phyloP scores from a whole-genome alignment of 768 basidiomycete species.

The Saitozyma sp. region DNA sequence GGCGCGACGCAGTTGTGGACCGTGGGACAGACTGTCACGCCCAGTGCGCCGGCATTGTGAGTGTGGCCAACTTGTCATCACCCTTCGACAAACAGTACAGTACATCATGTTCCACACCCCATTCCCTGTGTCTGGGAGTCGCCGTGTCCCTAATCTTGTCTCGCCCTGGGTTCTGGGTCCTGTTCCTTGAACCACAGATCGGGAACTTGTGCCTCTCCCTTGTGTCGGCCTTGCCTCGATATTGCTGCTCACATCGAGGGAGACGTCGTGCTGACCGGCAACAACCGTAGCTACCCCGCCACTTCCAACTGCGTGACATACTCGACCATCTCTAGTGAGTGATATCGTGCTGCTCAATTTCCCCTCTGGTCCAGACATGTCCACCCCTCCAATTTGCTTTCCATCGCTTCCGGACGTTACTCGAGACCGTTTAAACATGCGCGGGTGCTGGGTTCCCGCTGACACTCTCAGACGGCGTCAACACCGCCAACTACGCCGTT shows the following conservation, averaged over 20 bases:
- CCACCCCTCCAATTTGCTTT: not conserved
- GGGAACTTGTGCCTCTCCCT: no score
- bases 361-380: not conserved
- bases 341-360: no score
- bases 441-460: not conserved
- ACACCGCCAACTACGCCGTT: conserved; percentile 42
- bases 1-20: conserved; percentile 36
- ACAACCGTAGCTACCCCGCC: conserved; percentile 38
- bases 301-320: conserved; percentile 54
- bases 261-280: no score
- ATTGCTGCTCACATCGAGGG: no score
- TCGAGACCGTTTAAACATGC: conserved; percentile 6
- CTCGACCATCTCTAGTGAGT: conserved; percentile 43
- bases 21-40: conserved; percentile 52
- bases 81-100: no score
- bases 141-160: no score
- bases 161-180: no score
- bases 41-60: conserved; percentile 34
- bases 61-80: no score
- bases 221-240: no score
- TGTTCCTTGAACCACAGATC: no score
- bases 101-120: no score
- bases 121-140: no score
- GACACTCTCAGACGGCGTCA: conserved; percentile 28
- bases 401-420: not conserved